A percentile compares a stretch with the other conserved stretches of the same genome.
Evolutionary conservation across 225 moss, liverwort and hornwort genomes (phyloP).

Genomic region (Rhytidiadelphus loreus): DNA sequence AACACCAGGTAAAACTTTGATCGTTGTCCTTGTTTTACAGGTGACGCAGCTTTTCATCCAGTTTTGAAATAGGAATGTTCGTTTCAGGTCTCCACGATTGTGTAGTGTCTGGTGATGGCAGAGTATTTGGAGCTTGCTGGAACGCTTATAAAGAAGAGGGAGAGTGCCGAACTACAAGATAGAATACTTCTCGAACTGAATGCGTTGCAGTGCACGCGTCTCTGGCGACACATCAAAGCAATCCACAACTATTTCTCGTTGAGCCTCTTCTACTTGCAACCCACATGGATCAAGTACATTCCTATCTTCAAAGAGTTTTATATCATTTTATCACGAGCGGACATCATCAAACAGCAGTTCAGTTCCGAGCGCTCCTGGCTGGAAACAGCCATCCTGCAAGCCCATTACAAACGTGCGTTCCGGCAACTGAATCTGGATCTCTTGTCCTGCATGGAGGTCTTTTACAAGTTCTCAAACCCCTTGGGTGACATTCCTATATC

Average conservation of each 20-base stretch:
- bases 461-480: not conserved
- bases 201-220: not conserved
- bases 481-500: not conserved
- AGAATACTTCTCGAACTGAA: not conserved
- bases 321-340: not conserved
- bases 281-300: not conserved
- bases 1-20: not conserved
- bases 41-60: not conserved
- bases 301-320: not conserved
- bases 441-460: not conserved
- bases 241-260: not conserved
- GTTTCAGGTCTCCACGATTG: not conserved
- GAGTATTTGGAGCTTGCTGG: not conserved
- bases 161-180: not conserved
- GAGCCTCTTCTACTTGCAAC: not conserved
- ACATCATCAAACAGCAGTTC: not conserved
- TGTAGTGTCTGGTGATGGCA: not conserved
- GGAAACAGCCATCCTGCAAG: not conserved
- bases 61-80: not conserved
- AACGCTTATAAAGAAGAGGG: not conserved
- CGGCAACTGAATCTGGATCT: not conserved
- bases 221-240: not conserved
- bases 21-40: not conserved
- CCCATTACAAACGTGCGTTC: not conserved
- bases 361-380: not conserved